These are phyloP conservation scores for Chaetomium cochliodes DNA, from an alignment of 495 filamentous ascomycete species.

Conservation along the genomic window DNA sequence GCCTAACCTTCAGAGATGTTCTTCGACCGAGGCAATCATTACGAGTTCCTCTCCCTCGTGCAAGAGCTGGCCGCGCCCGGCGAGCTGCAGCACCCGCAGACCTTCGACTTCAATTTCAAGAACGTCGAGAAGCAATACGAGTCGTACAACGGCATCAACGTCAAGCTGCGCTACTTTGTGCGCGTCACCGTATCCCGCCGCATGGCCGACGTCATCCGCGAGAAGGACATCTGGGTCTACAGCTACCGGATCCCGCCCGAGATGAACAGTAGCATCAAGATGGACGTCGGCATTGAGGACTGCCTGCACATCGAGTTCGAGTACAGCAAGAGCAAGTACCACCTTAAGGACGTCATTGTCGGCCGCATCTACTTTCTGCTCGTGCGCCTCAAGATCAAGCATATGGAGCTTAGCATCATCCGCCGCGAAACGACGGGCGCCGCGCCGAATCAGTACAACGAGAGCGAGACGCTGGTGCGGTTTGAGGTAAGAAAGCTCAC, in stretches of 20 bases:
- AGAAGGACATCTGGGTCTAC: constrained; percentile 99
- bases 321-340: constrained; percentile 98
- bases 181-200: constrained; percentile 93
- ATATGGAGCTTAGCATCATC: constrained; percentile 99
- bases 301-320: constrained; percentile 99
- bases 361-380: constrained; percentile 98
- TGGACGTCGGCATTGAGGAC: constrained; percentile 99
- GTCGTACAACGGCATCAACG: constrained; percentile 99
- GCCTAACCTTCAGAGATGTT: constrained; percentile 72
- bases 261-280: constrained; percentile 98
- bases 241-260: constrained; percentile 97
- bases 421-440: constrained; percentile 93
- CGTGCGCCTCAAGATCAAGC: constrained; percentile 98
- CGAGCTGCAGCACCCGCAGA: constrained; percentile 97
- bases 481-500: constrained; percentile 70
- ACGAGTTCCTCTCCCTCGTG: constrained; percentile 95
- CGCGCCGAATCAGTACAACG: constrained; percentile 99
- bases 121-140: constrained; percentile 99
- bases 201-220: constrained; percentile 96
- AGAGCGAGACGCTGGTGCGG: constrained; percentile 95
- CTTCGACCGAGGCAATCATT: constrained; percentile 98
- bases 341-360: constrained; percentile 99
- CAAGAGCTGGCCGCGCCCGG: constrained; percentile 95
- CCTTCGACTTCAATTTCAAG: constrained; percentile 99
- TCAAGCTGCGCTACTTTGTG: constrained; percentile 96